A percentile compares a stretch with the other conserved stretches of the same genome.
Evolutionary conservation across 2,329 filamentous ascomycete genomes (phyloP).

Genomic region (Cyclaneusma minus): DNA sequence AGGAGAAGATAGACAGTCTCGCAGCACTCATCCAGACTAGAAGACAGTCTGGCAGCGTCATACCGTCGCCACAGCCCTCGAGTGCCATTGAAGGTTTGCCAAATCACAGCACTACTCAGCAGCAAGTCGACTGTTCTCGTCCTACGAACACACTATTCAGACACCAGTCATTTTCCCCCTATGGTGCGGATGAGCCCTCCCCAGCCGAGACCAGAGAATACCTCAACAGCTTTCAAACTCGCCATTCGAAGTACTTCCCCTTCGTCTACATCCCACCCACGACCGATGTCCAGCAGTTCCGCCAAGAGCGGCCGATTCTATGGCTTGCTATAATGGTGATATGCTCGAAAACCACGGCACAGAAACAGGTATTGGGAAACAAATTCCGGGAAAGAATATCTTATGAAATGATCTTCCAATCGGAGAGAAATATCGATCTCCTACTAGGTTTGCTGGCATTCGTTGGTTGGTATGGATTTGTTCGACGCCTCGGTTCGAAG

Average conservation of each 20-base stretch:
- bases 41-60: slow-evolving; percentile 3
- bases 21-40: slow-evolving; percentile 25
- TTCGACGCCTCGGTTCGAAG: neutral
- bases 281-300: slow-evolving; percentile 23
- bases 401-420: slow-evolving; percentile 28
- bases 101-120: too few species aligned
- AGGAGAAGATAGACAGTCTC: slow-evolving; percentile 33
- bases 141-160: too few species aligned
- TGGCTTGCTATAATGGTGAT: slow-evolving; percentile 33
- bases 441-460: slow-evolving; percentile 32
- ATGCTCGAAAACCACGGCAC: slow-evolving; percentile 24
- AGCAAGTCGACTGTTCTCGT: too few species aligned
- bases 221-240: slow-evolving; percentile 25
- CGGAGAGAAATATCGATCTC: slow-evolving; percentile 34
- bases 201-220: slow-evolving; percentile 22
- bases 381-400: slow-evolving; percentile 28
- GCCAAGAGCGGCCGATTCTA: slow-evolving; percentile 27
- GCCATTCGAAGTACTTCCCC: slow-evolving; percentile 27
- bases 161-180: too few species aligned
- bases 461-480: slow-evolving; percentile 26
- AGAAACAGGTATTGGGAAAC: slow-evolving; percentile 24
- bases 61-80: neutral
- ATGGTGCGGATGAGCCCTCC: slow-evolving; percentile 12
- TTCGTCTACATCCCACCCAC: slow-evolving; percentile 25
- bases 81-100: too few species aligned